Evolutionary conservation across 352 stramenopile species (phyloP), one percentile per base, ranked within the genome.

Genomic region (Hyaloperonospora brassicae): DNA sequence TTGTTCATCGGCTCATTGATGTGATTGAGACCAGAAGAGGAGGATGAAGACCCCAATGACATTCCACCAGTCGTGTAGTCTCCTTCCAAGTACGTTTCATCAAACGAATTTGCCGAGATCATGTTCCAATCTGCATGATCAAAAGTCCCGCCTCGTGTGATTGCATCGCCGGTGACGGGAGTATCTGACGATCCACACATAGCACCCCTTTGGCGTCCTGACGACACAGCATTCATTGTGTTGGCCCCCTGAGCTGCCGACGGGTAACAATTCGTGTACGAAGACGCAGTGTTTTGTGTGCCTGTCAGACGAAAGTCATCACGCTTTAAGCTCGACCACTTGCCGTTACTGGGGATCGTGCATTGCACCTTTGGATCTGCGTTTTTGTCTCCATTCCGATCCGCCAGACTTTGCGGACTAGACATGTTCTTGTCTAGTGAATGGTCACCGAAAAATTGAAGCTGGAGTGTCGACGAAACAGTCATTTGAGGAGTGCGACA

Each of bases 81-180:
- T 7, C 30, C 49, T 55, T 70, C 64, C 47, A 73, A 55, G 54
- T 67, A 73, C 23, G 64, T 67, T 13, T 73, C 64, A 46, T 73
- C 64, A 31, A 73, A 73, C 5, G 64, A 70, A 47, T 47, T 59
- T 1, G 64, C 69, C 2, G 64, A 50, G 31, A 73, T 59, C 35
- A 58, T 53, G 49, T 69, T 57, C 64, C 64, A 73, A 50, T 70
- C 61, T 21, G 63, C 50, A 39, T 58, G 59, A 23, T n/a, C 27
- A 34, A 48, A 56, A 41, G 34, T 11, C 14, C 23, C 61, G 21
- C 41, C 53, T 42, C 40, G 47, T 25, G 54, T 36, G 38, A 50
- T 39, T 24, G 34, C 46, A 25, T 51, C 51, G 25, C 27, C 55
- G 24, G 50, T 60, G 27, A 55, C 51, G 49, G 48, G 49, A 52